phyloP scores from a whole-genome alignment of 768 basidiomycete species.

The Suillus bovinus region DNA sequence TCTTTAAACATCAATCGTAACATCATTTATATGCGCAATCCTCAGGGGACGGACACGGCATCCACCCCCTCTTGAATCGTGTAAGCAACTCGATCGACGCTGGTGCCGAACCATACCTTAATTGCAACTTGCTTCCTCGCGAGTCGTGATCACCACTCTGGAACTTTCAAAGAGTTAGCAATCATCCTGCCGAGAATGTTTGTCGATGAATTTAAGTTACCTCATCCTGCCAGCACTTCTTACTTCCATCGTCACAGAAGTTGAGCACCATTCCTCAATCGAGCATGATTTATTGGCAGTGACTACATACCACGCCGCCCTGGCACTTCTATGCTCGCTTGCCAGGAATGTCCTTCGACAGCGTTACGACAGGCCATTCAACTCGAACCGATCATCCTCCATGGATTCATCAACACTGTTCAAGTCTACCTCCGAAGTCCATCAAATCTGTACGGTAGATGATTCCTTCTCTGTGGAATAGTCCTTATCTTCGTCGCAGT shows the following conservation, averaged over 20 bases:
- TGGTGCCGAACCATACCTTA: background rate
- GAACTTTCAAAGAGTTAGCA: background rate
- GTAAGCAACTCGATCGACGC: background rate
- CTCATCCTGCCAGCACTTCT: background rate
- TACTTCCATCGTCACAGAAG: background rate
- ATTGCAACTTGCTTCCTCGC: too few relatives aligned
- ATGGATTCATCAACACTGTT: background rate
- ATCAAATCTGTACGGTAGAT: background rate
- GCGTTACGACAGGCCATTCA: too few relatives aligned
- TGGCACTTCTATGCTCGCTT: too few relatives aligned
- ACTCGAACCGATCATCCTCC: too few relatives aligned
- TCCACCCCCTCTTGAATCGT: too few relatives aligned
- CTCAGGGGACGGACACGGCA: background rate
- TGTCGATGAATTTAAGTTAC: background rate
- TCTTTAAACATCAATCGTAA: background rate
- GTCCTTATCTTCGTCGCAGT: conserved; percentile 7
- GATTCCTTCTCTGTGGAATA: background rate
- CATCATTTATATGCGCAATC: background rate
- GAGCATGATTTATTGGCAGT: background rate
- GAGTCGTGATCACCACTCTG: background rate
- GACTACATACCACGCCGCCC: background rate
- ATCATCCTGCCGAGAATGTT: background rate
- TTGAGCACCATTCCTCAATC: background rate
- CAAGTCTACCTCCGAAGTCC: background rate
- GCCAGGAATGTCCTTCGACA: too few relatives aligned